Evolutionary conservation across 1,284 basidiomycete genomes (phyloP).

Genomic region (Chondrostereum purpureum): DNA sequence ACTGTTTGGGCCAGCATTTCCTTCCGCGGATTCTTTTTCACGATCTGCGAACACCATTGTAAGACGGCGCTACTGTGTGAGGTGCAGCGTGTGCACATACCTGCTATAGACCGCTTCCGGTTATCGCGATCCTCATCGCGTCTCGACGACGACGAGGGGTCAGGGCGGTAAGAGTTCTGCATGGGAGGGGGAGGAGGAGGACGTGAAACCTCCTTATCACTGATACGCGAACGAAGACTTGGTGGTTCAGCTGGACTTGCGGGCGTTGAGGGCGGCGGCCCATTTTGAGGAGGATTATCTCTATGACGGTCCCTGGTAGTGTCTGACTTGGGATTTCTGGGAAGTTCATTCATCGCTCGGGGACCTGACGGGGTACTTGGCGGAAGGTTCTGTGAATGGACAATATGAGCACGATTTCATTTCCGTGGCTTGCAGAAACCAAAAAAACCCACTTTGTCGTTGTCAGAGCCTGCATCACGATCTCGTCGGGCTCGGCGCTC

Average conservation of each 20-base stretch:
- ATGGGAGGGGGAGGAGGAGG: constrained; percentile 29
- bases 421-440: too few species aligned
- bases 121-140: constrained; percentile 58
- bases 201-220: constrained; percentile 47
- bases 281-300: constrained; percentile 23
- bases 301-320: constrained; percentile 27
- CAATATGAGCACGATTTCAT: not conserved
- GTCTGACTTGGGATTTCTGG: constrained; percentile 33
- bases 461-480: constrained; percentile 47
- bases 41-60: constrained; percentile 34
- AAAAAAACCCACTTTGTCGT: too few species aligned
- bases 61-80: constrained; percentile 6
- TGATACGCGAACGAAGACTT: constrained; percentile 63
- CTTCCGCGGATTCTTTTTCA: constrained; percentile 35
- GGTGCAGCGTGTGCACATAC: constrained; percentile 32
- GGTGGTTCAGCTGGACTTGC: constrained; percentile 22
- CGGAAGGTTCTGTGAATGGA: constrained; percentile 31
- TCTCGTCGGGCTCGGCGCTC: constrained; percentile 61
- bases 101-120: constrained; percentile 62
- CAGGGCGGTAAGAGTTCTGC: constrained; percentile 30
- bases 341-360: constrained; percentile 55
- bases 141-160: constrained; percentile 25
- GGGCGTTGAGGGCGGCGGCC: constrained; percentile 12
- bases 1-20: constrained; percentile 20
- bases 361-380: constrained; percentile 56